These are phyloP conservation scores for Asterophora parasitica DNA, from an alignment of 768 basidiomycete genomes.

Conservation along the genomic window DNA sequence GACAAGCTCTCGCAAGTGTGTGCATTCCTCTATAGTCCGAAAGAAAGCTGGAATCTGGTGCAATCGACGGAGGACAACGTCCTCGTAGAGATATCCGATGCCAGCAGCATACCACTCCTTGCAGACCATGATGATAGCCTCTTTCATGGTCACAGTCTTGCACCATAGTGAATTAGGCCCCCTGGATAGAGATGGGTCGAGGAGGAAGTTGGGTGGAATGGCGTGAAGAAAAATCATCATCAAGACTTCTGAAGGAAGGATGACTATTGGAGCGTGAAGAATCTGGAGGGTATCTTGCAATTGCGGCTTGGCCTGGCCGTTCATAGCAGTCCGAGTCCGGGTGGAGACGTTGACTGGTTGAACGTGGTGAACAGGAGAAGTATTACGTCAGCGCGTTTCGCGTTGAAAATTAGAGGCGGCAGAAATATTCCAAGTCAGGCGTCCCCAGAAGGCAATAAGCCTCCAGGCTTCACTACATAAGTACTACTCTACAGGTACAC, in stretches of 20 bases:
- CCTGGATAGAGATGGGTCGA: slow-evolving; percentile 12
- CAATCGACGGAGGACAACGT: slow-evolving; percentile 20
- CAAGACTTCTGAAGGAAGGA: slow-evolving; percentile 21
- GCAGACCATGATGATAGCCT: slow-evolving; percentile 20
- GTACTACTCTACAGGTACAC: no score
- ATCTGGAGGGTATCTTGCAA: no score
- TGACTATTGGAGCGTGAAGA: no score
- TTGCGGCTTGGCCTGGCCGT: no score
- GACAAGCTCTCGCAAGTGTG: slow-evolving; percentile 10
- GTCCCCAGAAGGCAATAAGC: no score
- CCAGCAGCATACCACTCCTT: slow-evolving; percentile 21
- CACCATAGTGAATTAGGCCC: slow-evolving; percentile 21
- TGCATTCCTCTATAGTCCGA: slow-evolving; percentile 13
- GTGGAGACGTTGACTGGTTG: no score
- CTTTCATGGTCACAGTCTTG: slow-evolving; percentile 17
- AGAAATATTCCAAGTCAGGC: no score
- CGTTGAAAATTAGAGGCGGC: no score
- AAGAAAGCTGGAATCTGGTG: slow-evolving; percentile 20
- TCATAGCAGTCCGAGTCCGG: no score
- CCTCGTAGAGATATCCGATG: slow-evolving; percentile 22
- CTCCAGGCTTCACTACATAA: no score
- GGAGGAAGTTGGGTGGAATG: slow-evolving; percentile 20
- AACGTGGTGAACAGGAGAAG: no score
- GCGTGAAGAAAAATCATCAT: slow-evolving; percentile 19
- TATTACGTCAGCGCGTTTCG: no score